A percentile compares a stretch with the other conserved stretches of the same genome.
These are phyloP conservation scores for Lachnellula arida DNA, from an alignment of 2,329 filamentous ascomycete species.

Conservation along the genomic window DNA sequence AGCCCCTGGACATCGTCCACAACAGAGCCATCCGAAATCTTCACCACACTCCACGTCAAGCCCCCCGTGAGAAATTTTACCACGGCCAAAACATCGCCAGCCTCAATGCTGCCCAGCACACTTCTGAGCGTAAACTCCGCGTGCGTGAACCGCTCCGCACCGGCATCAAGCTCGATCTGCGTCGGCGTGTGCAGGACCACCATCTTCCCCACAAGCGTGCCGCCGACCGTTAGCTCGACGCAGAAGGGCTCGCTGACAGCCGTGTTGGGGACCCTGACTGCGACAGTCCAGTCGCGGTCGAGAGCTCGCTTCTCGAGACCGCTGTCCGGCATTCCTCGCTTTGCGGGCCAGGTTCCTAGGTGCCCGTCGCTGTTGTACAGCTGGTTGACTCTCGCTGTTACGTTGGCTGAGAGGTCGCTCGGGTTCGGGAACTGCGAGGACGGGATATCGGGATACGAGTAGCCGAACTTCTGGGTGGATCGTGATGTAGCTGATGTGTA, in stretches of 20 bases:
- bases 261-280: background rate
- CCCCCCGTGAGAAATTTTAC: background rate
- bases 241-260: background rate
- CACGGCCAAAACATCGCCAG: background rate
- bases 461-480: background rate
- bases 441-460: conserved; percentile 21
- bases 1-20: background rate
- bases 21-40: background rate
- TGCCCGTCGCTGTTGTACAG: conserved; percentile 36
- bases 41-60: background rate
- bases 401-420: conserved; percentile 53
- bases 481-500: conserved; percentile 23
- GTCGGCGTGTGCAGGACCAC: background rate
- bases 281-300: background rate
- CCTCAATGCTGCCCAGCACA: background rate
- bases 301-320: background rate
- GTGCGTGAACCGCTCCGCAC: background rate
- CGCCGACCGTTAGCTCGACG: background rate
- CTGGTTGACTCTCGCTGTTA: conserved; percentile 54
- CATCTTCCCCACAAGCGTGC: background rate
- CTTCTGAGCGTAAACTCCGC: background rate
- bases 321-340: background rate
- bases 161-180: background rate
- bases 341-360: background rate
- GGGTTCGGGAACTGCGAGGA: conserved; percentile 41